phyloP scores from a whole-genome alignment of 345 rosid genomes.

The Eucalyptus erythrocorys region DNA sequence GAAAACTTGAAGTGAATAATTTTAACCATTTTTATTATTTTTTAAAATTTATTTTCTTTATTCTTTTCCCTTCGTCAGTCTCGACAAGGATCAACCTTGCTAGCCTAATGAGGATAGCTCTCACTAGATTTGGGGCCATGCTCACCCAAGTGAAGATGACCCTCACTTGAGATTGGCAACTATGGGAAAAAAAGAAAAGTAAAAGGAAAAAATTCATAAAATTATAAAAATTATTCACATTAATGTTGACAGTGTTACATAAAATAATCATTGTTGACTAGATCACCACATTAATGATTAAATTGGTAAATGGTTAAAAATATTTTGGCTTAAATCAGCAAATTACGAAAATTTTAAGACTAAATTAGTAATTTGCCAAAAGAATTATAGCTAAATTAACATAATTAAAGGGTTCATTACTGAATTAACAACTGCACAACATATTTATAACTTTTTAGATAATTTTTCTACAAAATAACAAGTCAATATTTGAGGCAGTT shows the following conservation, averaged over 20 bases:
- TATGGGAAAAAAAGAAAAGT: background rate
- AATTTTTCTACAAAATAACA: no score
- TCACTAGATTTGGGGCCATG: background rate
- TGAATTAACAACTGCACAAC: no score
- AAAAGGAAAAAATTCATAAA: no score
- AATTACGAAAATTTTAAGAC: background rate
- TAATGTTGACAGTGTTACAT: fast-evolving
- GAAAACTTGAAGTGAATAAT: no score
- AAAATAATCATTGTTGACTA: fast-evolving
- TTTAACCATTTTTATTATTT: no score
- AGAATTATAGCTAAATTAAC: no score
- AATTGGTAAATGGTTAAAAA: no score
- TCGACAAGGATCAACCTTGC: background rate
- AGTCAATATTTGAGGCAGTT: background rate
- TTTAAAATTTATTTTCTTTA: no score
- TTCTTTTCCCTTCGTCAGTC: fast-evolving
- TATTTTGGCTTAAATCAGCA: no score
- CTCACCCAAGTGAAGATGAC: no score
- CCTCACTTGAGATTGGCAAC: background rate
- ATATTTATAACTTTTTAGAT: fast-evolving
- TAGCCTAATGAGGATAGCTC: fast-evolving
- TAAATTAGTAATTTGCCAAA: background rate
- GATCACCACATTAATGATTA: no score
- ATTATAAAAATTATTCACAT: no score
- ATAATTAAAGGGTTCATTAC: fast-evolving